Conservation (phyloP, 371 early-diverging fungal genomes). For the Parasitella parasitica region DNA sequence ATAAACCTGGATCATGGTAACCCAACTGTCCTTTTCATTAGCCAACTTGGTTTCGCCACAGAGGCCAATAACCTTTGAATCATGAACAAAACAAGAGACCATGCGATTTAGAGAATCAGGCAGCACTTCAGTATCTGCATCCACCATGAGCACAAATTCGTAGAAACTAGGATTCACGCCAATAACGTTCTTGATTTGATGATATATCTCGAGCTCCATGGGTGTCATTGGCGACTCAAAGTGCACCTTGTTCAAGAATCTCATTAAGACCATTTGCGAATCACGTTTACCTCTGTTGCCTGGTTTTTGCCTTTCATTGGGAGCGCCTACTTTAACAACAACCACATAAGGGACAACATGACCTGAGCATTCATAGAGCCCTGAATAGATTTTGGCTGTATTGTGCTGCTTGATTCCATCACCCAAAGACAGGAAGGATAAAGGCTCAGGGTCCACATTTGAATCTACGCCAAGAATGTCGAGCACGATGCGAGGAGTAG, state of each 20-base stretch:
- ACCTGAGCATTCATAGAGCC: slow-evolving; percentile 80
- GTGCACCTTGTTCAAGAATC: slow-evolving; percentile 75
- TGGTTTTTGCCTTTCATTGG: slow-evolving; percentile 65
- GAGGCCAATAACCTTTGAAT: slow-evolving; percentile 83
- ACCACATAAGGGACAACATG: slow-evolving; percentile 85
- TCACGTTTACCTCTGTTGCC: slow-evolving; percentile 91
- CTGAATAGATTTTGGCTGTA: slow-evolving; percentile 91
- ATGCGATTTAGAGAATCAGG: slow-evolving; percentile 84
- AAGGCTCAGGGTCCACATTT: slow-evolving; percentile 79
- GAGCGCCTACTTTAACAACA: slow-evolving; percentile 81
- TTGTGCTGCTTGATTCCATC: slow-evolving; percentile 87
- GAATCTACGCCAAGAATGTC: slow-evolving; percentile 87
- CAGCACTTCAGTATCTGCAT: slow-evolving; percentile 87
- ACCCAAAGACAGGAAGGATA: slow-evolving; percentile 85
- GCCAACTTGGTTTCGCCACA: slow-evolving; percentile 92
- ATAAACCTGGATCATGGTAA: slow-evolving; percentile 99
- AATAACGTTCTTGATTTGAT: slow-evolving; percentile 89
- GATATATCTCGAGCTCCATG: slow-evolving; percentile 85
- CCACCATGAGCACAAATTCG: slow-evolving; percentile 89
- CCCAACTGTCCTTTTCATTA: slow-evolving; percentile 88
- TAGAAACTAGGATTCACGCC: slow-evolving; percentile 83
- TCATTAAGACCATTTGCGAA: slow-evolving; percentile 81
- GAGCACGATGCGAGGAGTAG: slow-evolving; percentile 94
- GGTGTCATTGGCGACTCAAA: slow-evolving; percentile 78
- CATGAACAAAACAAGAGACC: slow-evolving; percentile 83